phyloP scores from a whole-genome alignment of 2,329 filamentous ascomycete species.

The Microascus cirrosus region DNA sequence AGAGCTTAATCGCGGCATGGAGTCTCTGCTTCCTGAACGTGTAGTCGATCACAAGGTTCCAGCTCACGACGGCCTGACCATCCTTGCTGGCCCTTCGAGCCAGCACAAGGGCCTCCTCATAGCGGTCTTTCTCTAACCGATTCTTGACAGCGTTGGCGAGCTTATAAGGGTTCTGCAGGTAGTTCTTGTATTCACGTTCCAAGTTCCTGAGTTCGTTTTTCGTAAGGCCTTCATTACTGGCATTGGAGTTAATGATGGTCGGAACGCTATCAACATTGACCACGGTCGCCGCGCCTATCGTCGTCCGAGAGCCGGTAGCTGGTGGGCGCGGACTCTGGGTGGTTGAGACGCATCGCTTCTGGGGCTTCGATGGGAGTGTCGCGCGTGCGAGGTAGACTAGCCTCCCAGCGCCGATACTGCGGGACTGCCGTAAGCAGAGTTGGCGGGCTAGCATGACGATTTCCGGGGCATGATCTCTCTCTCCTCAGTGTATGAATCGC shows the following conservation, averaged over 20 bases:
- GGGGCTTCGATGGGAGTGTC: background rate
- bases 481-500: background rate
- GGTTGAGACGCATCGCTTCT: background rate
- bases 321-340: too few relatives aligned
- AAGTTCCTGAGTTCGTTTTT: background rate
- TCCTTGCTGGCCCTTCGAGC: slow-evolving; percentile 57
- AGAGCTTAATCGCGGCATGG: slow-evolving; percentile 63
- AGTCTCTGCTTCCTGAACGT: slow-evolving; percentile 50
- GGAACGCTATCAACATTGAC: background rate
- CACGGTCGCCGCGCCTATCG: background rate
- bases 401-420: background rate
- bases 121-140: slow-evolving; percentile 46
- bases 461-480: background rate
- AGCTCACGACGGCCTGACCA: slow-evolving; percentile 60
- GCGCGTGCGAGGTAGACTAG: background rate
- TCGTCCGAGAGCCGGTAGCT: background rate
- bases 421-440: background rate
- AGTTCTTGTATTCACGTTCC: slow-evolving; percentile 16
- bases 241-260: background rate
- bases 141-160: slow-evolving; percentile 57
- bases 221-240: background rate
- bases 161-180: slow-evolving; percentile 59
- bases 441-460: slow-evolving; percentile 1
- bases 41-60: slow-evolving; percentile 78
- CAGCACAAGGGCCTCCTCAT: slow-evolving; percentile 56